Percentiles rank a stretch among this genome's conserved stretches.
Conservation (phyloP, 441 rosid species). For the Pelargonium fulgidum region DNA sequence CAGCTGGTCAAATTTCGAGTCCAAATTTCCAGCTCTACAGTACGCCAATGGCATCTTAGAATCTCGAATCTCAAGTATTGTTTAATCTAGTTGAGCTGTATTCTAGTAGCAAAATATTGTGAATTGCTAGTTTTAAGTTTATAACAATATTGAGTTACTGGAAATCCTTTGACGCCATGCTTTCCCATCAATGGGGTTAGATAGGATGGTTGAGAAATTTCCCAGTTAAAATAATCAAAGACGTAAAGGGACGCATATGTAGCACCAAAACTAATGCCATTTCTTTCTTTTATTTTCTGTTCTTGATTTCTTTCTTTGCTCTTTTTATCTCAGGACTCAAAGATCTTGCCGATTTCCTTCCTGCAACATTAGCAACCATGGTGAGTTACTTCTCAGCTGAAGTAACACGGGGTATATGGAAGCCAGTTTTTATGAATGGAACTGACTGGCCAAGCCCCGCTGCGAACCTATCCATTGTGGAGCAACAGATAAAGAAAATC, state of each 20-base stretch:
- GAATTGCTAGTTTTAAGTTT: no score
- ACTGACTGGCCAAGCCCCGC: constrained; percentile 99
- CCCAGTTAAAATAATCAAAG: background rate
- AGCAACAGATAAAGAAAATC: constrained; percentile 78
- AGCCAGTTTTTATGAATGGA: constrained; percentile 95
- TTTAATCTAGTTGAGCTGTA: no score
- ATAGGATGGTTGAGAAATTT: no score
- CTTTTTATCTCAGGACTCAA: constrained; percentile 65
- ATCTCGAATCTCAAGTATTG: no score
- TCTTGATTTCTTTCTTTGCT: constrained; percentile 9
- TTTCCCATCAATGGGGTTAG: no score
- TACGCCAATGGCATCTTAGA: no score
- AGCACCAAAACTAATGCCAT: background rate
- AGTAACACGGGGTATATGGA: constrained; percentile 96
- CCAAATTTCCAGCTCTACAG: no score
- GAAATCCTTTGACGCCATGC: no score
- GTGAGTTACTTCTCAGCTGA: constrained; percentile 92
- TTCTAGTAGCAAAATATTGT: no score
- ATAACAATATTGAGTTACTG: no score
- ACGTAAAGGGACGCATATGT: background rate
- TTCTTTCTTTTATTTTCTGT: background rate
- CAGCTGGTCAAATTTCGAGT: no score
- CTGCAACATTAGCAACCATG: constrained; percentile 82
- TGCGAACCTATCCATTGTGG: constrained; percentile 69
- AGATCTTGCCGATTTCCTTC: constrained; percentile 90